These are phyloP conservation scores for Elsinoe batatas DNA, from an alignment of 2,329 filamentous ascomycete genomes.

Conservation along the genomic window DNA sequence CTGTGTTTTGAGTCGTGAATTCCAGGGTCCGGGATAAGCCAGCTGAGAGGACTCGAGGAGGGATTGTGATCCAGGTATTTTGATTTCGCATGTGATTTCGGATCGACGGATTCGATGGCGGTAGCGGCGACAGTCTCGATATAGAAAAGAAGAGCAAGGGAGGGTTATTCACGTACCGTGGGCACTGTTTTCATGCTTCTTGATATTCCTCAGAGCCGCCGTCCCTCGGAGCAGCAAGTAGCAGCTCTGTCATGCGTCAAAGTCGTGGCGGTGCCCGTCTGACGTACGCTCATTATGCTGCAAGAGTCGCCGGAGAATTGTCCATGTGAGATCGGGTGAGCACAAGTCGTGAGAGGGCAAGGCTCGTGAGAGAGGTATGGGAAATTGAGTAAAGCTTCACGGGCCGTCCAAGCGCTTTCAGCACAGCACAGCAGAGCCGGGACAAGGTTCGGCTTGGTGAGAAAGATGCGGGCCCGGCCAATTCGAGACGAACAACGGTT, in stretches of 20 bases:
- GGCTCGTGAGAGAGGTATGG: constrained; percentile 1
- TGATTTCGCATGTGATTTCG: neutral
- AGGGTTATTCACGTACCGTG: constrained; percentile 29
- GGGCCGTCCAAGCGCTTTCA: constrained; percentile 6
- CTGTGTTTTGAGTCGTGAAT: neutral
- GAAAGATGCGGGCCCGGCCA: neutral
- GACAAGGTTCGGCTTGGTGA: constrained; percentile 11
- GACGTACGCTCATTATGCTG: constrained; percentile 9
- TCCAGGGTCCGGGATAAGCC: constrained; percentile 6
- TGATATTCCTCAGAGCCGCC: constrained; percentile 16
- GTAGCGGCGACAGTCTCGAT: constrained; percentile 10
- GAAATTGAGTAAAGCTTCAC: constrained; percentile 10
- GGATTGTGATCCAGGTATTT: neutral
- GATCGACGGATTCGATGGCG: constrained; percentile 2
- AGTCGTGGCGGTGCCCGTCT: constrained; percentile 6
- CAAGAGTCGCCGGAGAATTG: neutral
- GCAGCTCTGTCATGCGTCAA: constrained; percentile 12
- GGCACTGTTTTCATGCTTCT: constrained; percentile 39
- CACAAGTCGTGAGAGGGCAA: neutral
- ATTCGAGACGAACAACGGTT: constrained; percentile 9
- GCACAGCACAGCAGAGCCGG: neutral
- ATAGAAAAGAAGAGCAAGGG: neutral
- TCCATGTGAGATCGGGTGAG: neutral
- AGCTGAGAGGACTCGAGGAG: constrained; percentile 2
- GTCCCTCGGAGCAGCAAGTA: constrained; percentile 7